Conservation (phyloP, 2,329 filamentous ascomycete genomes). For the Tolypocladium tropicale region DNA sequence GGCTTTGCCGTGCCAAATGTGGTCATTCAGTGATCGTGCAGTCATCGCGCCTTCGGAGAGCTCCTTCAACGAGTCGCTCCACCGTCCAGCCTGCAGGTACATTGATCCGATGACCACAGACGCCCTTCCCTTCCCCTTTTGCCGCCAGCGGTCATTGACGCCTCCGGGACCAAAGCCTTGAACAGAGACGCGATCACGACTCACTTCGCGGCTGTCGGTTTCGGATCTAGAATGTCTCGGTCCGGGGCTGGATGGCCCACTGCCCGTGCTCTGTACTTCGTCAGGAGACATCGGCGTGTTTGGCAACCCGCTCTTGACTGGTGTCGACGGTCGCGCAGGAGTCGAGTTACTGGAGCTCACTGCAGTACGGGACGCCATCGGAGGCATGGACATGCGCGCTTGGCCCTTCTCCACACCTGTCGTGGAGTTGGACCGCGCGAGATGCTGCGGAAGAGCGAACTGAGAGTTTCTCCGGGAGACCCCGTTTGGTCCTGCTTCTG, state of each 20-base stretch:
- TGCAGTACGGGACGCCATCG: slow-evolving; percentile 38
- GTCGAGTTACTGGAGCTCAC: slow-evolving; percentile 35
- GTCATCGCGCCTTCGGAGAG: slow-evolving; percentile 69
- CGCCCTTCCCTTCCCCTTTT: slow-evolving; percentile 70
- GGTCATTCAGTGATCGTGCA: slow-evolving; percentile 73
- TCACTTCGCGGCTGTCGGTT: slow-evolving; percentile 36
- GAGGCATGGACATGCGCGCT: slow-evolving; percentile 75
- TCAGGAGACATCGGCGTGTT: slow-evolving; percentile 40
- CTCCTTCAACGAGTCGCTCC: slow-evolving; percentile 79
- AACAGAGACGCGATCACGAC: slow-evolving; percentile 48
- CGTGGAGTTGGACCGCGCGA: slow-evolving; percentile 43
- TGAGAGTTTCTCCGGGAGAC: slow-evolving; percentile 45
- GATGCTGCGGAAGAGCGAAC: slow-evolving; percentile 28
- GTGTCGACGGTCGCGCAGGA: slow-evolving; percentile 39
- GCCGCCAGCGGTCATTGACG: slow-evolving; percentile 65
- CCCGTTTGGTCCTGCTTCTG: slow-evolving; percentile 25
- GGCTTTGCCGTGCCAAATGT: slow-evolving; percentile 95
- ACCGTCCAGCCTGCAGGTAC: slow-evolving; percentile 81
- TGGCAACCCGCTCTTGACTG: slow-evolving; percentile 36
- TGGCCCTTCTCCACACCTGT: slow-evolving; percentile 48
- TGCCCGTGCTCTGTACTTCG: slow-evolving; percentile 28
- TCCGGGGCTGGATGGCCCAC: slow-evolving; percentile 31
- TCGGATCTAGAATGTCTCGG: slow-evolving; percentile 25
- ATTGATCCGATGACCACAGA: slow-evolving; percentile 74
- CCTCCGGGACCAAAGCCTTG: slow-evolving; percentile 64